A percentile compares a stretch with the other conserved stretches of the same genome.
These are phyloP conservation scores for Purpureocillium lavendulum DNA, from an alignment of 2,329 filamentous ascomycete genomes.

Conservation along the genomic window DNA sequence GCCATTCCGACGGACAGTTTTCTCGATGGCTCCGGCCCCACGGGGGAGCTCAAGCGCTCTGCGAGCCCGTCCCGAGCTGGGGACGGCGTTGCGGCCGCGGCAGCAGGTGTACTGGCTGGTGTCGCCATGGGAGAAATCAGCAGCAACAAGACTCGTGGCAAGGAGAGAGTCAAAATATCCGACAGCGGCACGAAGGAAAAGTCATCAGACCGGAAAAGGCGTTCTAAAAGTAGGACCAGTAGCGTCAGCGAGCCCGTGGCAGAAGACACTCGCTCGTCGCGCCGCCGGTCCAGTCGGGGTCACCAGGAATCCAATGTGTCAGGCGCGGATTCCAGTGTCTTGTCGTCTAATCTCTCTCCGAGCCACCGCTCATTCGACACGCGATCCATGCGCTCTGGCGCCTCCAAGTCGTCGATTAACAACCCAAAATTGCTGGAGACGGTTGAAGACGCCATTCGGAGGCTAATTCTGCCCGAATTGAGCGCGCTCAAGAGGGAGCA, in stretches of 20 bases:
- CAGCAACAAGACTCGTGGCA: constrained; percentile 36
- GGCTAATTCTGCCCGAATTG: constrained; percentile 83
- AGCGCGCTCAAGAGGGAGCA: constrained; percentile 87
- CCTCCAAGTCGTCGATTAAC: constrained; percentile 70
- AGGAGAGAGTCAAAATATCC: constrained; percentile 31
- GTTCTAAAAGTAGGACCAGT: constrained; percentile 40
- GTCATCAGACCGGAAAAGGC: constrained; percentile 38
- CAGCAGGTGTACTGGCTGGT: constrained; percentile 22
- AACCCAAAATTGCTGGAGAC: constrained; percentile 87
- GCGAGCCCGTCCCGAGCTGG: constrained; percentile 33
- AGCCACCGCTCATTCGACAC: constrained; percentile 49
- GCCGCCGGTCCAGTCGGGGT: constrained; percentile 42
- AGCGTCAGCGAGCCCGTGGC: constrained; percentile 38
- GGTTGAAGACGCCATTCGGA: constrained; percentile 85
- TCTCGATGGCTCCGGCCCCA: constrained; percentile 46
- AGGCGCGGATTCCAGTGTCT: constrained; percentile 42
- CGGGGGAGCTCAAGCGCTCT: constrained; percentile 29
- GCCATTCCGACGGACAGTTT: constrained; percentile 57
- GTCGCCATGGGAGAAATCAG: constrained; percentile 32
- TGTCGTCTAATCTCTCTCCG: constrained; percentile 44
- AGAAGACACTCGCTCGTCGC: constrained; percentile 37
- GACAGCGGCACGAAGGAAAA: constrained; percentile 33
- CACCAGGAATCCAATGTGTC: constrained; percentile 45
- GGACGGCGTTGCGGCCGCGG: constrained; percentile 28
- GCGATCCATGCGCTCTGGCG: constrained; percentile 41